These are phyloP conservation scores for Phytophthora meadii DNA, from an alignment of 352 stramenopile genomes.

Conservation along the genomic window DNA sequence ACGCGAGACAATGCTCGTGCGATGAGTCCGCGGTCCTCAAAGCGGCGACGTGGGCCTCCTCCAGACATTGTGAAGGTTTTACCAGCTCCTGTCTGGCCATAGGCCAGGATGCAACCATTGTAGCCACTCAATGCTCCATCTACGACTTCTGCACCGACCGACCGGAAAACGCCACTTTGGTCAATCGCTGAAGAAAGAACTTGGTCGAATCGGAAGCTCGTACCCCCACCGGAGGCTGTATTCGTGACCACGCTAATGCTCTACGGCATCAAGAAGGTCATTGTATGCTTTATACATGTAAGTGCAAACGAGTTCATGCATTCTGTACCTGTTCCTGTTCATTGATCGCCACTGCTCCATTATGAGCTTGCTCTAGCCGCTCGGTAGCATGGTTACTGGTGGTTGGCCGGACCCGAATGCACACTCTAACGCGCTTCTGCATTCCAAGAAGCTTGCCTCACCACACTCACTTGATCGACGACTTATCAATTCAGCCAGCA, in stretches of 20 bases:
- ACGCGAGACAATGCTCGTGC: conserved; percentile 62
- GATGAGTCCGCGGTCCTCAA: conserved; percentile 69
- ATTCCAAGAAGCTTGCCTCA: conserved; percentile 22
- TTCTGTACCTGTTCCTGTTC: conserved; percentile 46
- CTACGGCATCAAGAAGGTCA: conserved; percentile 20
- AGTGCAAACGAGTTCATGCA: neutral
- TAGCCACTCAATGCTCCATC: conserved; percentile 71
- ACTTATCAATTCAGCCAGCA: conserved; percentile 12
- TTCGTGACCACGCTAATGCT: conserved; percentile 75
- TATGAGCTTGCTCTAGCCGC: conserved; percentile 5
- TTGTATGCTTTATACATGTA: neutral
- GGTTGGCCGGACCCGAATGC: conserved; percentile 65
- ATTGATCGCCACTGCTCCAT: conserved; percentile 51
- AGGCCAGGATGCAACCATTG: conserved; percentile 82
- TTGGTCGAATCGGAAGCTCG: conserved; percentile 75
- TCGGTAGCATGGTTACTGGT: conserved; percentile 13
- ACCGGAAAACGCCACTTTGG: conserved; percentile 62
- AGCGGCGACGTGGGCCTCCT: conserved; percentile 49
- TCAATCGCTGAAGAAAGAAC: conserved; percentile 50
- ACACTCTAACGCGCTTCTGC: conserved; percentile 79
- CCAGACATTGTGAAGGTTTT: conserved; percentile 83
- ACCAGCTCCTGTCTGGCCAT: conserved; percentile 76
- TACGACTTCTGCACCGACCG: conserved; percentile 55
- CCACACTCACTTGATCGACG: neutral
- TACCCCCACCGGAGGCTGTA: conserved; percentile 49